Base-by-base conservation (phyloP, 2,329 filamentous ascomycete species). In the Fusarium armeniacum region DNA sequence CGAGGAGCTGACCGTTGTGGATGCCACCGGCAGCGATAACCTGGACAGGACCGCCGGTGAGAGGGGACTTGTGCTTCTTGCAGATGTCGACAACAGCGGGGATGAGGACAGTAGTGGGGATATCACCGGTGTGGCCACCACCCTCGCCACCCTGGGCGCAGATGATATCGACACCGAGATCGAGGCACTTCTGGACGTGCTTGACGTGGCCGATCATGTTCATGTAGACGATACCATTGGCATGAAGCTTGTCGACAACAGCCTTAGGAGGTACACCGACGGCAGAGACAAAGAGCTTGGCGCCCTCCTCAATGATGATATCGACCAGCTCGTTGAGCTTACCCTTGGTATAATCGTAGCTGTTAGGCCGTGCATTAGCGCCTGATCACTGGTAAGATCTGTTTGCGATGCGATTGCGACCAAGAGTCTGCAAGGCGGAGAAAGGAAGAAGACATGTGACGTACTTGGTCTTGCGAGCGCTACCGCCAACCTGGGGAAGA, bases 161-260 rank as follows among this genome's bases (percentile, higher is more conserved):
- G 84, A 99, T 98, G 76, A 99, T 92, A 82, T 99, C 96, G 75
- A 90, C 93, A 72, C 94, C 96, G 62, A 94, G 88, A 52, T 95
- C 93, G 68, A 99, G 87, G 82, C 93, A 97, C 87, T 98, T 99
- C 83, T 93, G 88, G 70, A 97, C 95, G 84, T 99, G 96, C 90
- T 99, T 99, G 78, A 96, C 95, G 87, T 99, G 96, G 73, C 96
- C 96, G 80, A 99, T 94, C 96, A 99, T 99, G 90, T 99, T 99
- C 96, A 98, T 98, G 87, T 97, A 97, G 73, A 97, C 87, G 74
- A 99, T 88, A 73, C 94, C 94, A 77, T 89, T 84, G 78, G 89
- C 88, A 88, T 99, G 96, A 47, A 99, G 90, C 79, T 89, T 91
- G 72, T 98, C 94, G 76, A 99, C 94, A 62, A 98, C 91, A 74